Base-by-base conservation (phyloP, 1,284 basidiomycete genomes). In the Irpex sp. region DNA sequence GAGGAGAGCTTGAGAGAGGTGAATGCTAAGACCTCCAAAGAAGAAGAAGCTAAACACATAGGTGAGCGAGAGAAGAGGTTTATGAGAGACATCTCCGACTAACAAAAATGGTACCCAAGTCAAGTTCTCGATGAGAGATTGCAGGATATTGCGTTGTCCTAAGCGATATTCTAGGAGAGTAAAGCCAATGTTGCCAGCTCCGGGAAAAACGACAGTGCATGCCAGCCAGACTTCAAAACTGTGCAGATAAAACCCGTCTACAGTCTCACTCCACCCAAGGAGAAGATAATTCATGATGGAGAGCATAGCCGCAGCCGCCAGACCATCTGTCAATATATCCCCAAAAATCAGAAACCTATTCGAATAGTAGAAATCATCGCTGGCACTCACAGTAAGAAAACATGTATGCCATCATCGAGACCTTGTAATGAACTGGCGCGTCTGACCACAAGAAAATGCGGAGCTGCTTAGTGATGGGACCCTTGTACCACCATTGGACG, bases 371-470 rank as follows among this genome's bases (percentile, higher is more conserved):
- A n/a, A 21, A 52, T 21, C 34, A 62, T 19, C 40, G 26, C 26
- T 26, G 54, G 38, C 76, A 59, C 83, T 60, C 74, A 76, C 87
- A 94, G 76, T 94, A 95, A 9, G 90, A 92, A 76, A 92, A 93
- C 87, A 94, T 93, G 76, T 95, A 90, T 3, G 88, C 79, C 78
- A 86, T 75, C 88, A 90, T 89, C 63, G 79, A 84, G 71, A 93
- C 82, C 79, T 94, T 95, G 82, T 93, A 94, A 76, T 93, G 91
- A 0, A 91, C 78, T 0, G 92, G 92, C 4, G 89, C 89, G 52
- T 72, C 75, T 0, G 87, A 89, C 90, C 91, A 93, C 34, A 93
- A 68, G 78, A 94, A 94, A n/a, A 75, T 80, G 55, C 86, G 85
- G 48, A 93, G 84, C 69, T 94, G 90, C 67, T 87, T 85, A 52